These are phyloP conservation scores for Acmispon strigosus DNA, from an alignment of 306 rosid species.

Conservation along the genomic window DNA sequence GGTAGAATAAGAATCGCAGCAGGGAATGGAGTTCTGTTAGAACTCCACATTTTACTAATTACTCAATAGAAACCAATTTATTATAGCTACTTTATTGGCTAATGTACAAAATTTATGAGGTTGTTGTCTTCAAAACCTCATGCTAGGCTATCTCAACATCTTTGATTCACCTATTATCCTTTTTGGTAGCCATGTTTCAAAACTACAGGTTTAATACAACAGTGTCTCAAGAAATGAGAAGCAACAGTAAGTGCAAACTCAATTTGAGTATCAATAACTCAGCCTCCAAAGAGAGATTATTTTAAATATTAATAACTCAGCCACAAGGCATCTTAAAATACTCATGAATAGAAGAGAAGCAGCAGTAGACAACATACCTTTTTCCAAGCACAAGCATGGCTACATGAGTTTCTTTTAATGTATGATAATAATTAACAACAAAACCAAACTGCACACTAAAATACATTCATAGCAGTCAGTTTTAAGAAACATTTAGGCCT, in stretches of 20 bases:
- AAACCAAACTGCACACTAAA: background rate
- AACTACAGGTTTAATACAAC: too few species aligned
- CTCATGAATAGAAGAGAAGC: background rate
- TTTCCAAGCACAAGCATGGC: background rate
- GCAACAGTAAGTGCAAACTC: too few species aligned
- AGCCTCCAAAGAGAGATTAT: too few species aligned
- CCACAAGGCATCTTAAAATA: background rate
- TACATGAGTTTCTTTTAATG: background rate
- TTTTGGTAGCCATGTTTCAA: too few species aligned
- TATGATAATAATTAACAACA: background rate
- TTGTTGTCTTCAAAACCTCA: background rate
- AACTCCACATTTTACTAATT: background rate
- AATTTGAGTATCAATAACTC: too few species aligned
- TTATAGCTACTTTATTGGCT: background rate
- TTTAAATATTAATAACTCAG: too few species aligned
- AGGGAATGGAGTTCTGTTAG: background rate
- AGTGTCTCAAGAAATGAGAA: too few species aligned
- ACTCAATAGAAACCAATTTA: background rate
- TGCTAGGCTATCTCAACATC: too few species aligned
- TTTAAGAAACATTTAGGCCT: slow-evolving; percentile 6
- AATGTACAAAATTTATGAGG: background rate
- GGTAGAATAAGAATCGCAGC: background rate
- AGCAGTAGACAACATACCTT: background rate
- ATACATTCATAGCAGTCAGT: background rate
- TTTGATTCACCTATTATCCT: too few species aligned